Conservation (phyloP, 164 flowering plant species). For the Sedum album region DNA sequence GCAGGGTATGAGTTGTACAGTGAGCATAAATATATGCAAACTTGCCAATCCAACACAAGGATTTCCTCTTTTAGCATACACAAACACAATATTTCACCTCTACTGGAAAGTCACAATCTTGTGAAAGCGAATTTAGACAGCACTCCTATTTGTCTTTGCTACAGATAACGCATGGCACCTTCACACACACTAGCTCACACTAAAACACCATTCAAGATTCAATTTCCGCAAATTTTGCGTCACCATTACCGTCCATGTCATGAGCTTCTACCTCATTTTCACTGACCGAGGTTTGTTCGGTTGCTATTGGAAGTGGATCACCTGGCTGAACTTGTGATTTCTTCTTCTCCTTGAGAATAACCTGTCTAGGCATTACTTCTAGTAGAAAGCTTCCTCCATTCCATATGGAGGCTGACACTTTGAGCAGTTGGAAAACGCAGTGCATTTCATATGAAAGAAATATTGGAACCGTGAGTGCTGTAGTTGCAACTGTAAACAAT, state of each 20-base stretch:
- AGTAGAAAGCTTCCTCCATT: constrained; percentile 91
- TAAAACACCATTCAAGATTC: not conserved
- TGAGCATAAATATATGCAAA: no score
- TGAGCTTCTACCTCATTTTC: not conserved
- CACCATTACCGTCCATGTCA: not conserved
- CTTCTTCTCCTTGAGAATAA: constrained; percentile 79
- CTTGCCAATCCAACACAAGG: no score
- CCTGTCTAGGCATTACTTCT: constrained; percentile 96
- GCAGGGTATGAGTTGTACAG: no score
- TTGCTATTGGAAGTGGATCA: not conserved
- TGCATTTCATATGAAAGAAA: constrained; percentile 73
- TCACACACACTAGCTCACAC: no score
- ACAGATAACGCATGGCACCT: no score
- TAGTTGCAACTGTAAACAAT: constrained; percentile 81
- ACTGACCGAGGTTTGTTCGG: not conserved
- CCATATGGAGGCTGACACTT: constrained; percentile 84
- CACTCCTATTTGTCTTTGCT: no score
- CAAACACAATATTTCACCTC: no score
- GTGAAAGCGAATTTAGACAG: no score
- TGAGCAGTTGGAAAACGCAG: constrained; percentile 69
- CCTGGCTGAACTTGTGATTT: constrained; percentile 16
- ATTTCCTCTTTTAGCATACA: no score
- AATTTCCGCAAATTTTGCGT: not conserved
- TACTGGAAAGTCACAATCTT: no score
- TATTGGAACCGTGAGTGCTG: constrained; percentile 88